These are phyloP conservation scores for Nyctanthes arbortristis DNA, from an alignment of 257 asterid genomes.

Conservation along the genomic window DNA sequence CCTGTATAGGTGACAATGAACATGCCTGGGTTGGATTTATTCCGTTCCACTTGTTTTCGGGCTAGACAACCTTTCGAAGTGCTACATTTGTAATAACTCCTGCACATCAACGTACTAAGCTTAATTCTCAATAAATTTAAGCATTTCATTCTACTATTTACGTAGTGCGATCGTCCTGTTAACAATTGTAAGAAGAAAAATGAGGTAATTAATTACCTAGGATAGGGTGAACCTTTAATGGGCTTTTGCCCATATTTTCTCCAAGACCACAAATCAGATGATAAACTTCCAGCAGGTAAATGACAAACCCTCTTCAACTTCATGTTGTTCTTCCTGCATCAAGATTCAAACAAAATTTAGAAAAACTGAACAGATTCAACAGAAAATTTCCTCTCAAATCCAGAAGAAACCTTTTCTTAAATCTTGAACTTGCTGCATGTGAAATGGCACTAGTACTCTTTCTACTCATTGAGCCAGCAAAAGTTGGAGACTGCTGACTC, in stretches of 20 bases:
- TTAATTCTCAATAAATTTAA: conserved; percentile 10
- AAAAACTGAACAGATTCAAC: conserved; percentile 10
- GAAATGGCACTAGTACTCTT: too few species aligned
- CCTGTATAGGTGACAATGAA: conserved; percentile 84
- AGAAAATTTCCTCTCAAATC: not conserved
- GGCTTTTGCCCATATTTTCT: conserved; percentile 97
- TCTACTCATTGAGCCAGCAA: conserved; percentile 32
- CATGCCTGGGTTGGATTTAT: conserved; percentile 93
- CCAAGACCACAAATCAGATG: conserved; percentile 96
- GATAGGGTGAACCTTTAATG: conserved; percentile 96
- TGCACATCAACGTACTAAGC: conserved; percentile 26
- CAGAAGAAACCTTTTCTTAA: conserved; percentile 67
- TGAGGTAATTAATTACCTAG: conserved; percentile 43
- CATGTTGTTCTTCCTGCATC: conserved; percentile 61
- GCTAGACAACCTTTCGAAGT: conserved; percentile 91
- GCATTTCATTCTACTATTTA: too few species aligned
- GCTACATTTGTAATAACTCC: conserved; percentile 97
- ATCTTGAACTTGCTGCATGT: conserved; percentile 49
- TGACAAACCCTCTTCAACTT: conserved; percentile 72
- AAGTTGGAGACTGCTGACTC: conserved; percentile 45
- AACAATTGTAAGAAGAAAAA: too few species aligned
- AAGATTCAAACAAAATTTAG: not conserved
- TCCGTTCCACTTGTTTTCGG: conserved; percentile 93
- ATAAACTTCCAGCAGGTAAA: conserved; percentile 72
- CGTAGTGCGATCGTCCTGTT: too few species aligned